phyloP scores from a whole-genome alignment of 2,329 filamentous ascomycete genomes.

The Arthrobotrys sinensis region DNA sequence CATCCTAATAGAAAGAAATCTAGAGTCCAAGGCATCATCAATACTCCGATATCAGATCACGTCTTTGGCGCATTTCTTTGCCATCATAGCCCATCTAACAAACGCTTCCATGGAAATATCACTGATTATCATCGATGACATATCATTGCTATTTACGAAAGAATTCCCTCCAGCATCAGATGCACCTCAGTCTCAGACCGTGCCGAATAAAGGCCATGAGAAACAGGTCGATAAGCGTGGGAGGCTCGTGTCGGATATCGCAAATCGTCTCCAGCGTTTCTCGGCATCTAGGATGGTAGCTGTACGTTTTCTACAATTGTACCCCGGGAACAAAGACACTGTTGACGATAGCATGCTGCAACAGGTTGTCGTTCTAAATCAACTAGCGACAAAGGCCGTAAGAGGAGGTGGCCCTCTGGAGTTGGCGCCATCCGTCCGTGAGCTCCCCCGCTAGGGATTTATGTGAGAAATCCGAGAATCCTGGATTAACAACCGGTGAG shows the following conservation, averaged over 20 bases:
- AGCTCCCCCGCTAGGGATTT: slow-evolving; percentile 10
- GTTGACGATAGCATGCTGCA: slow-evolving; percentile 14
- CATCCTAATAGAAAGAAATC: slow-evolving; percentile 28
- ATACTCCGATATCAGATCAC: slow-evolving; percentile 51
- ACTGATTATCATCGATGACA: slow-evolving; percentile 62
- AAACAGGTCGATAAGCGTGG: slow-evolving; percentile 48
- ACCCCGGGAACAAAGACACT: background rate
- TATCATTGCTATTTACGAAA: slow-evolving; percentile 62
- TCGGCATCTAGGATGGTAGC: slow-evolving; percentile 53
- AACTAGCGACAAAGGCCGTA: slow-evolving; percentile 43
- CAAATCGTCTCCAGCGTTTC: slow-evolving; percentile 55
- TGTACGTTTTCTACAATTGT: slow-evolving; percentile 15
- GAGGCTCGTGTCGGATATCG: slow-evolving; percentile 52
- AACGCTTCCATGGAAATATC: slow-evolving; percentile 33
- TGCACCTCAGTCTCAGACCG: background rate
- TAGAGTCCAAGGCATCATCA: slow-evolving; percentile 38
- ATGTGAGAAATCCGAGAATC: background rate
- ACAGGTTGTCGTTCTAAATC: slow-evolving; percentile 53
- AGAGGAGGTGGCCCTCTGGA: slow-evolving; percentile 56
- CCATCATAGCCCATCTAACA: slow-evolving; percentile 60
- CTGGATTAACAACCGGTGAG: slow-evolving; percentile 2
- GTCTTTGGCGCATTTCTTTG: slow-evolving; percentile 62
- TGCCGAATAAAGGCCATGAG: slow-evolving; percentile 28
- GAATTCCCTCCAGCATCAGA: slow-evolving; percentile 63
- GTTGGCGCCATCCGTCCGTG: slow-evolving; percentile 53